A percentile compares a stretch with the other conserved stretches of the same genome.
Evolutionary conservation across 257 asterid genomes (phyloP).

Genomic region (Plectranthus barbatus): DNA sequence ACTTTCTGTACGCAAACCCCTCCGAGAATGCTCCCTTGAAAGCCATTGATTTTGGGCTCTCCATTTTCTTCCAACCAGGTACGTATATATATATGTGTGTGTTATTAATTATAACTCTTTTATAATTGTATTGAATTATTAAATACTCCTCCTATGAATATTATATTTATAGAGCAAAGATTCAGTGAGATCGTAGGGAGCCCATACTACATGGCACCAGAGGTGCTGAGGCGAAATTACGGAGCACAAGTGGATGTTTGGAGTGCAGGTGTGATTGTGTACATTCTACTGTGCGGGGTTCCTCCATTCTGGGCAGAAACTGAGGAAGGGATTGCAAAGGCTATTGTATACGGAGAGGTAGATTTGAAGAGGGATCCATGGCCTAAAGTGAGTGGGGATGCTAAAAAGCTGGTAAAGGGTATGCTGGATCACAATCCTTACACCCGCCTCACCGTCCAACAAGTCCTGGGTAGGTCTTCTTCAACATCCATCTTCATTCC

Average conservation of each 20-base stretch:
- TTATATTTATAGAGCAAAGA: no score
- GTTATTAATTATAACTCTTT: not conserved
- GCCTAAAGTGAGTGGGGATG: constrained; percentile 68
- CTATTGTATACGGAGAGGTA: constrained; percentile 57
- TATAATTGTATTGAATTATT: not conserved
- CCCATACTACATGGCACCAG: constrained; percentile 95
- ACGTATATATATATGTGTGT: no score
- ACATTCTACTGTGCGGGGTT: constrained; percentile 75
- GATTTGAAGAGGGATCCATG: constrained; percentile 74
- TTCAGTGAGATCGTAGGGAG: constrained; percentile 83
- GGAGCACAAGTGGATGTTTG: constrained; percentile 71
- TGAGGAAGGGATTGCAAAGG: constrained; percentile 88
- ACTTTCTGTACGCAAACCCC: constrained; percentile 45
- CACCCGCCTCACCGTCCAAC: constrained; percentile 46
- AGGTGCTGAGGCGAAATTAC: constrained; percentile 65
- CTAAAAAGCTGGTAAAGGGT: constrained; percentile 61
- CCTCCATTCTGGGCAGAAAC: constrained; percentile 96
- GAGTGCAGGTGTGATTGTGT: constrained; percentile 90
- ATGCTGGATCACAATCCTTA: constrained; percentile 72
- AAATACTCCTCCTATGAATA: no score
- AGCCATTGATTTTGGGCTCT: constrained; percentile 87
- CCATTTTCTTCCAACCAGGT: constrained; percentile 71
- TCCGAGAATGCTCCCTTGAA: constrained; percentile 59
- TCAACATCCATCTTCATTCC: no score
- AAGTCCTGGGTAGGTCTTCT: constrained; percentile 58